A percentile compares a stretch with the other conserved stretches of the same genome.
phyloP scores from a whole-genome alignment of 1,284 basidiomycete species.

The Papiliotrema fonsecae region DNA sequence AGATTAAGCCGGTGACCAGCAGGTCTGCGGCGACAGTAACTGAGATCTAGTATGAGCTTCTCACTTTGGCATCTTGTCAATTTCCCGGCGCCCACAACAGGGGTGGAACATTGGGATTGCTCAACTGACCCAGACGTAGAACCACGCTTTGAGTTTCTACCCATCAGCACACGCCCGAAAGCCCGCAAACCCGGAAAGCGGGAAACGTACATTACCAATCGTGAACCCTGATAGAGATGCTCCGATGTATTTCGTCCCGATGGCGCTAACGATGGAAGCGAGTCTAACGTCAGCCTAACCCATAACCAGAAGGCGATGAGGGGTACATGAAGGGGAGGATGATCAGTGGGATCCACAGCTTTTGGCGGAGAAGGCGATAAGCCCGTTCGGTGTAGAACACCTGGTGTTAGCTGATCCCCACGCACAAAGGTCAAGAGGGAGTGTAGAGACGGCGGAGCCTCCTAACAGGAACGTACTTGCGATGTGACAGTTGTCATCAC shows the following conservation, averaged over 20 bases:
- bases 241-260: background rate
- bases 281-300: background rate
- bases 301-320: background rate
- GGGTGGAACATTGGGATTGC: background rate
- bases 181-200: background rate
- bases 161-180: background rate
- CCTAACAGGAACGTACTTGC: too few relatives aligned
- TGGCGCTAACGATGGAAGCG: background rate
- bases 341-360: background rate
- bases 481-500: background rate
- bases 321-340: background rate
- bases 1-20: conserved; percentile 1
- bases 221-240: background rate
- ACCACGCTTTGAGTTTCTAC: background rate
- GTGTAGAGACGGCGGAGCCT: too few relatives aligned
- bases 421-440: background rate
- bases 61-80: too few relatives aligned
- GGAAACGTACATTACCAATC: background rate
- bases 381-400: conserved; percentile 3
- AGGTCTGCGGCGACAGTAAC: background rate
- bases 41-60: background rate
- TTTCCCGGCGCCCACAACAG: background rate
- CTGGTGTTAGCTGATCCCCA: background rate
- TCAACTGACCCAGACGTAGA: conserved; percentile 3
- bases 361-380: background rate